Base-by-base conservation (phyloP, 257 asterid genomes). In the Petunia axillaris region DNA sequence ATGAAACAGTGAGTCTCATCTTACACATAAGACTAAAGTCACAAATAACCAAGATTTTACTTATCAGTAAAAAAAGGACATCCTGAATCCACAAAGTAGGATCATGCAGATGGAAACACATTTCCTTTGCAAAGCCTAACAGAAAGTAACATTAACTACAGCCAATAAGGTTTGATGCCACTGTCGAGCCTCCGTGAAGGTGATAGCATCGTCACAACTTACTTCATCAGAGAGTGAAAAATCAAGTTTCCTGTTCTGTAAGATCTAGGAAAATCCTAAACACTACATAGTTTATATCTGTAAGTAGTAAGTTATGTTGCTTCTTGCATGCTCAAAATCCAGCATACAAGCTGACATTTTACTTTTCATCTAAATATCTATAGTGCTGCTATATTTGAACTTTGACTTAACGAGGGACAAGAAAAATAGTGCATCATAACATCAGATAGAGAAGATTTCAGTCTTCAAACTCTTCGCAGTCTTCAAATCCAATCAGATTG, bases 401-500 rank as follows among this genome's bases (percentile, higher is more conserved):
- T 37, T 36, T 62, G 35, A 35, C 41, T 62, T 8, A 3, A 15
- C 10, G 10, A 63, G 25, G 25, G 37, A 8, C 68, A 63, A 63
- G 68, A 6, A 63, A 63, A 63, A 36, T 63, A 63, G 68, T 63
- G 68, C 57, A 63, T 63, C 68, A 9, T 63, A 36, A 36, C 15
- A 36, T 63, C n/a, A 8, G 41, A 63, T 1, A 5, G 15, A 35
- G 11, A 63, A 63, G 68, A 43, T 14, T 63, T 36, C 4, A 63
- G 8, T 63, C 16, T 36, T 63, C 68, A 63, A 63, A 63, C 10
- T 25, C 25, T 25, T 25, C 25, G 25, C 25, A 25, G 25, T 25
- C 25, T 25, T 25, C 25, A 25, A 25, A 63, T 36, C 25, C 25
- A 25, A 25, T 25, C 25, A 25, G 25, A 25, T 25, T 25, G 25